Conservation (phyloP, 768 basidiomycete species). For the Butyriboletus loyo region DNA sequence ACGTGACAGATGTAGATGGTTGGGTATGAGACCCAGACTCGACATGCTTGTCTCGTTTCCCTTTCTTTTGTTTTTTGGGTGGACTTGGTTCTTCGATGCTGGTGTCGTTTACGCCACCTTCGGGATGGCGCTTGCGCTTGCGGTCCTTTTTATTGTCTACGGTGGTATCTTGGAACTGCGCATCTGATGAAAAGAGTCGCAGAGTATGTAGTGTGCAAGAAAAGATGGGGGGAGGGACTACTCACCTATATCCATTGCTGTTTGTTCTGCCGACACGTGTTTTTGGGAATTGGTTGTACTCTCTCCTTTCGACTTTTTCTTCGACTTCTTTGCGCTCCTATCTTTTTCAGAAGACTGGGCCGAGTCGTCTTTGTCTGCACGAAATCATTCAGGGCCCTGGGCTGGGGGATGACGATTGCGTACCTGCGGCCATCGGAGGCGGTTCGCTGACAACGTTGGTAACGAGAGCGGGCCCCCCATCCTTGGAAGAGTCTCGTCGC, state of each 20-base stretch:
- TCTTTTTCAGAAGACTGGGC: slow-evolving; percentile 1
- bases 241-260: slow-evolving; percentile 1
- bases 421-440: neutral
- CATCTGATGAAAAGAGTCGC: neutral
- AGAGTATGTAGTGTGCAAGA: neutral
- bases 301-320: slow-evolving; percentile 5
- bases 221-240: neutral
- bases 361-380: slow-evolving; percentile 1
- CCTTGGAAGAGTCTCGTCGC: slow-evolving; percentile 13
- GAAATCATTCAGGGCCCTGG: neutral
- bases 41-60: slow-evolving; percentile 15
- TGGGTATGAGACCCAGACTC: neutral
- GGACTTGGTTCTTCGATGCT: slow-evolving; percentile 5
- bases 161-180: slow-evolving; percentile 1
- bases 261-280: neutral
- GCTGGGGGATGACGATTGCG: neutral
- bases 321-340: slow-evolving; percentile 6
- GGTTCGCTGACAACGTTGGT: neutral
- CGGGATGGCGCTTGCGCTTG: slow-evolving; percentile 23
- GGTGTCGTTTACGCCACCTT: neutral
- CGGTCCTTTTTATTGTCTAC: slow-evolving; percentile 18
- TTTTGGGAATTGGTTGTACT: neutral
- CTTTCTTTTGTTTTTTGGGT: slow-evolving; percentile 28
- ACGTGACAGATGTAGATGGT: neutral
- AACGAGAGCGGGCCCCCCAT: neutral